Percentiles rank a stretch among this genome's conserved stretches.
Conservation (phyloP, 106 monocot genomes). For the Posidonia australis region DNA sequence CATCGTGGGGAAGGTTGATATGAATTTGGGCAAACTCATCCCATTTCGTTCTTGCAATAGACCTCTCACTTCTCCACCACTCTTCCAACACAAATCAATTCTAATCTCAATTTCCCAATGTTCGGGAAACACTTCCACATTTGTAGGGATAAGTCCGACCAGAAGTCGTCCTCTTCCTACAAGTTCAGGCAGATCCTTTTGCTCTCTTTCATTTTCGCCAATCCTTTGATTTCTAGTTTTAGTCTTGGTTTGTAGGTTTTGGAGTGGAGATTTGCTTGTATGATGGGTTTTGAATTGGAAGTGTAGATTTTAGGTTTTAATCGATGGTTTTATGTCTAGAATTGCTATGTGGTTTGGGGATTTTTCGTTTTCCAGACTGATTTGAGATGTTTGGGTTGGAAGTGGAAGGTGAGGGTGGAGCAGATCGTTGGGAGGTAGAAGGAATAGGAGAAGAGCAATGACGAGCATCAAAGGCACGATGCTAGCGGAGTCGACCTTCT, state of each 20-base stretch:
- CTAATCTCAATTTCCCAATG: conserved; percentile 7
- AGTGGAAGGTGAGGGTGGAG: neutral
- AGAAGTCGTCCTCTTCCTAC: conserved; percentile 4
- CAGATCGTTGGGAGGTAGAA: too few species aligned
- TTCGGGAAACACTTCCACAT: conserved; percentile 37
- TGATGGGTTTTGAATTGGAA: too few species aligned
- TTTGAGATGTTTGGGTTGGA: neutral
- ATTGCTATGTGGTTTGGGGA: neutral
- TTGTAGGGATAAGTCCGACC: conserved; percentile 21
- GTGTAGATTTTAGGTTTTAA: neutral
- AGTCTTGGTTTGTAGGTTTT: neutral
- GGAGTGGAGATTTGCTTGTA: neutral
- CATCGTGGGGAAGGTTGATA: too few species aligned
- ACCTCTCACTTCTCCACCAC: too few species aligned
- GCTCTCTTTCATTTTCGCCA: neutral
- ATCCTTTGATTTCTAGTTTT: neutral
- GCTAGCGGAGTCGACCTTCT: conserved; percentile 37
- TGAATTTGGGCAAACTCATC: too few species aligned
- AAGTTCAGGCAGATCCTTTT: conserved; percentile 26
- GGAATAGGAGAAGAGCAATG: conserved; percentile 69
- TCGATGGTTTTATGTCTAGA: neutral
- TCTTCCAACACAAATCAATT: too few species aligned
- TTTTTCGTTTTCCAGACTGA: neutral
- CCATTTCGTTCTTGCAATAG: too few species aligned
- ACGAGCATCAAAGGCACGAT: conserved; percentile 59